Conservation (phyloP, 192 early-diverging fungal genomes). For the Backusella australiensis region DNA sequence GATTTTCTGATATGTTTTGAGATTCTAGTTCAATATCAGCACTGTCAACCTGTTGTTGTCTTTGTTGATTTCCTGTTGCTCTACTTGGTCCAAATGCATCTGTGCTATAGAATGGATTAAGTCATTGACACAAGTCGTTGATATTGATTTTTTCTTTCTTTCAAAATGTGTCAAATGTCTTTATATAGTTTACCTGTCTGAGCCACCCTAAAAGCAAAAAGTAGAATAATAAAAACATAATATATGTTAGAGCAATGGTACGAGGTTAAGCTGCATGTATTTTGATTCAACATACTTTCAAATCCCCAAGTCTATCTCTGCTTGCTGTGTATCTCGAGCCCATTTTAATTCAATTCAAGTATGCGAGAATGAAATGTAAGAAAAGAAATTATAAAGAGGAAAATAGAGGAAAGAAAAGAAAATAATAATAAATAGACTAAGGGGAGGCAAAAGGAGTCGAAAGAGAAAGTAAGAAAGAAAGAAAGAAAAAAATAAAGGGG, state of each 20-base stretch:
- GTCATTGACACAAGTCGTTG: neutral
- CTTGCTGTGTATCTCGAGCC: neutral
- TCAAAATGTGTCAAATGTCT: neutral
- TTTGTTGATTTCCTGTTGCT: neutral
- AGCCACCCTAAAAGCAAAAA: neutral
- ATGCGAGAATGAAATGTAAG: neutral
- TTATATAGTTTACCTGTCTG: constrained; percentile 8
- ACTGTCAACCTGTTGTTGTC: neutral
- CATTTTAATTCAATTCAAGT: neutral
- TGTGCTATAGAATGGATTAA: neutral
- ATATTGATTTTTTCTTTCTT: neutral
- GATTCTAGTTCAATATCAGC: neutral
- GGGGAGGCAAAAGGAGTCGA: neutral
- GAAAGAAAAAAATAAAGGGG: neutral
- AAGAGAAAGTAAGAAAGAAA: neutral
- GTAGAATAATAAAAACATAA: neutral
- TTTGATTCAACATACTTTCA: neutral
- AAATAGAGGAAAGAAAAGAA: neutral
- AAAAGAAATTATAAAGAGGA: neutral
- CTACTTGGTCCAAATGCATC: constrained; percentile 10
- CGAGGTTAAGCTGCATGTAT: neutral
- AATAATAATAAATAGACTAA: neutral
- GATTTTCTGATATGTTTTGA: neutral
- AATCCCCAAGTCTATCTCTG: constrained; percentile 10
- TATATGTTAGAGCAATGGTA: neutral